Evolutionary conservation across 352 stramenopile species (phyloP), one percentile per base, ranked within the genome.

Genomic region (Elongisporangium undulatum): DNA sequence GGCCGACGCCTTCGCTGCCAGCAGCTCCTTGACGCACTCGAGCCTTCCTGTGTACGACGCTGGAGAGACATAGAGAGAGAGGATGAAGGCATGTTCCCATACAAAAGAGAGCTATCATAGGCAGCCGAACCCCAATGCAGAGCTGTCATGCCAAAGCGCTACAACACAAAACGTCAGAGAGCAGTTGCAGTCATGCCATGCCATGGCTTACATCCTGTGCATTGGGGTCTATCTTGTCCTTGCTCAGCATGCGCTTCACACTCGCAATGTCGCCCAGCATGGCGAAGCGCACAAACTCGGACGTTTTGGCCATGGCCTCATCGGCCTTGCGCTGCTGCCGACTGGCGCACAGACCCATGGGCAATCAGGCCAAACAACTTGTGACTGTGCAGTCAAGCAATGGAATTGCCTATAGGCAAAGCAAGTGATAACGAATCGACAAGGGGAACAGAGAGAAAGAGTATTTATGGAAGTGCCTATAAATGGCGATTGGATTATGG

Each of bases 71-170:
- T n/a, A n/a, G 20, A 50, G 22, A 45, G 15, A 34, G 5, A 17
- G 8, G 12, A 51, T 22, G 2, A 41, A 55, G 23, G 17, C 24
- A 56, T 10, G 48, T 55, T 13, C 1, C 7, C 15, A 21, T 19
- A 10, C 10, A 34, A 21, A 7, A 52, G 8, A 51, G 20, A 10
- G 12, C 29, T 0, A 34, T 29, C 22, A 0, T 51, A 53, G 29
- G 23, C 58, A 50, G 4, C 15, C 64, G 50, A 60, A 92, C 82
- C 82, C 83, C 83, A 92, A 57, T 92, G 83, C 20, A 92, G 58
- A 13, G 83, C 83, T 12, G 78, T 90, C 83, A 92, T 92, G 9
- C 80, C 83, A 68, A 92, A 92, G 26, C 81, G 78, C 83, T 92
- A 50, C 15, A 23, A 34, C 2, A 16, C 15, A 51, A 29, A 39